These are phyloP conservation scores for Fonsecaea multimorphosa DNA, from an alignment of 2,329 filamentous ascomycete species.

Conservation along the genomic window DNA sequence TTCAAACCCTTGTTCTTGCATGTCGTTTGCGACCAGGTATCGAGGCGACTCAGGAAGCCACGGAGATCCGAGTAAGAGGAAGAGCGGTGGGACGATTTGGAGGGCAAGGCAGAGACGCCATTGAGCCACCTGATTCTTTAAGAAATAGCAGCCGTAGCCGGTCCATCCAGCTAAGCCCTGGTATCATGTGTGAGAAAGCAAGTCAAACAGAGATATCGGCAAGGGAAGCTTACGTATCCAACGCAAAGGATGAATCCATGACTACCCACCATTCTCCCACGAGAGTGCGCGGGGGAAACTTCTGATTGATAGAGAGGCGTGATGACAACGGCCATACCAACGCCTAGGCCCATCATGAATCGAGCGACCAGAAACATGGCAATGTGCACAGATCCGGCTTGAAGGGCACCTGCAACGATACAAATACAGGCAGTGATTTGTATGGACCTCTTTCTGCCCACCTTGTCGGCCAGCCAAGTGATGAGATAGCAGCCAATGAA, in stretches of 20 bases:
- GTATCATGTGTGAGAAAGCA: not conserved
- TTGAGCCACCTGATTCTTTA: conserved; percentile 17
- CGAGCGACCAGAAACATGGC: conserved; percentile 37
- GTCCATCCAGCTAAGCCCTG: conserved; percentile 32
- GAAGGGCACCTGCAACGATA: conserved; percentile 30
- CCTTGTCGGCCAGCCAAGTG: conserved; percentile 26
- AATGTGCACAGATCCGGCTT: conserved; percentile 34
- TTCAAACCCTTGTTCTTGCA: conserved; percentile 21
- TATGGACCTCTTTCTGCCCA: conserved; percentile 31
- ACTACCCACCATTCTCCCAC: conserved; percentile 45
- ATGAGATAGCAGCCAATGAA: conserved; percentile 31
- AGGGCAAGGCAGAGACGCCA: conserved; percentile 31
- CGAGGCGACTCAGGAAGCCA: conserved; percentile 29
- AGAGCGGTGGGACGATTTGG: conserved; percentile 16
- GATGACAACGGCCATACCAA: conserved; percentile 28
- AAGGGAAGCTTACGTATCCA: conserved; percentile 20
- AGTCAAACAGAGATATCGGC: not conserved
- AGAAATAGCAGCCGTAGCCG: conserved; percentile 28
- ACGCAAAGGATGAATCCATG: conserved; percentile 30
- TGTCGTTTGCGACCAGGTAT: conserved; percentile 20
- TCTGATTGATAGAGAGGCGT: conserved; percentile 30
- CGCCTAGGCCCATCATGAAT: conserved; percentile 32
- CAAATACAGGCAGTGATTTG: conserved; percentile 29
- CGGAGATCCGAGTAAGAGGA: conserved; percentile 19
- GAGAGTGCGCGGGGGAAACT: conserved; percentile 33